These are phyloP conservation scores for Cytospora piceae DNA, from an alignment of 2,329 filamentous ascomycete genomes.

Conservation along the genomic window DNA sequence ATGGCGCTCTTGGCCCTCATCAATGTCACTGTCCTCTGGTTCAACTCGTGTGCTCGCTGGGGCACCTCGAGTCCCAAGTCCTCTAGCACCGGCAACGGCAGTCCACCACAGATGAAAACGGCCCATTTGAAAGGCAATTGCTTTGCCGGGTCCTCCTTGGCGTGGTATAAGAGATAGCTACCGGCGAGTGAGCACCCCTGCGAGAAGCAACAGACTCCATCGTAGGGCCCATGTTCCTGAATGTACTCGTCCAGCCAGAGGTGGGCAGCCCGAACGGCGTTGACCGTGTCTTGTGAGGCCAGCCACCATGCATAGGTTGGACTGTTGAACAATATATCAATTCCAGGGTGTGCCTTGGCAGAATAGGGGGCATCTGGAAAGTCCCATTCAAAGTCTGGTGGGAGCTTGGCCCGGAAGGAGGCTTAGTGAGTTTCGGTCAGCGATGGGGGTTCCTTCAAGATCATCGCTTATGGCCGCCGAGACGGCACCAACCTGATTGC, in stretches of 20 bases:
- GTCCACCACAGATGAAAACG: slow-evolving; percentile 46
- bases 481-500: slow-evolving; percentile 40
- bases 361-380: slow-evolving; percentile 42
- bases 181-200: slow-evolving; percentile 45
- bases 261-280: slow-evolving; percentile 41
- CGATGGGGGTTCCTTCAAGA: slow-evolving; percentile 4
- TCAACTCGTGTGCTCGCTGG: slow-evolving; percentile 38
- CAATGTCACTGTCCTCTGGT: slow-evolving; percentile 34
- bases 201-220: slow-evolving; percentile 43
- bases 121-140: slow-evolving; percentile 44
- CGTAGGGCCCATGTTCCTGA: slow-evolving; percentile 40
- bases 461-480: neutral
- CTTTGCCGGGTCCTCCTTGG: slow-evolving; percentile 38
- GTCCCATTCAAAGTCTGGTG: slow-evolving; percentile 38
- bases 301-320: slow-evolving; percentile 40
- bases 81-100: slow-evolving; percentile 42
- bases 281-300: slow-evolving; percentile 31
- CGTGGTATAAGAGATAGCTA: slow-evolving; percentile 46
- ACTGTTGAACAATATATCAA: slow-evolving; percentile 39
- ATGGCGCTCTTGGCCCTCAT: slow-evolving; percentile 36
- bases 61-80: slow-evolving; percentile 42
- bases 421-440: slow-evolving; percentile 32
- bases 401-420: slow-evolving; percentile 42
- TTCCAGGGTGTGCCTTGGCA: slow-evolving; percentile 39
- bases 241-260: slow-evolving; percentile 43